Evolutionary conservation across 75 land plant genomes (phyloP).

Genomic region (Pinus taeda): DNA sequence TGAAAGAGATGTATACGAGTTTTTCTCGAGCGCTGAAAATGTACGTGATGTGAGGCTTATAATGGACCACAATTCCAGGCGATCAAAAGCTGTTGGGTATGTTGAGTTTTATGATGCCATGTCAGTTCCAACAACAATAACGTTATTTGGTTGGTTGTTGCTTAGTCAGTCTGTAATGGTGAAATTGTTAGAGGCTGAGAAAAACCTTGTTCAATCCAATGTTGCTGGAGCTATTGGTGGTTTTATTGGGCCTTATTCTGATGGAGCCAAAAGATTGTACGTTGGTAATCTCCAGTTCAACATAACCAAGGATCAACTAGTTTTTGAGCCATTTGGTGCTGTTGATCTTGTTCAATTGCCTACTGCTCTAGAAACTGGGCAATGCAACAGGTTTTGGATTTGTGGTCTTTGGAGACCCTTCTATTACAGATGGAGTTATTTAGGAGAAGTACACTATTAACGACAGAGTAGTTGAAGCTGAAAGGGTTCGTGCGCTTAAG

Average conservation of each 20-base stretch:
- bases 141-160: constrained; percentile 78
- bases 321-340: constrained; percentile 95
- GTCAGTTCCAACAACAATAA: constrained; percentile 97
- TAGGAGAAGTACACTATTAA: too few relatives aligned
- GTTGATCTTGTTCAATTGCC: constrained; percentile 98
- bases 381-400: constrained; percentile 94
- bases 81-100: constrained; percentile 99
- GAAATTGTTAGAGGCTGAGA: constrained; percentile 97
- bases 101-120: constrained; percentile 97
- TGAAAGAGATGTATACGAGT: constrained; percentile 95
- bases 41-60: constrained; percentile 96
- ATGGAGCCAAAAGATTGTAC: constrained; percentile 82
- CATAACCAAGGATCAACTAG: constrained; percentile 69
- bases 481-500: too few relatives aligned
- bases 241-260: constrained; percentile 70
- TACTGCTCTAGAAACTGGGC: constrained; percentile 83
- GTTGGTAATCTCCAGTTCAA: constrained; percentile 94
- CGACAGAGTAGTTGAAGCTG: too few relatives aligned
- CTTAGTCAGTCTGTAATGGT: constrained; percentile 97
- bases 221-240: constrained; percentile 51
- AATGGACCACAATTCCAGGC: constrained; percentile 95
- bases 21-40: constrained; percentile 96
- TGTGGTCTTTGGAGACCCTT: constrained; percentile 16
- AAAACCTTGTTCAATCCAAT: constrained; percentile 89
- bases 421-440: too few relatives aligned